Evolutionary conservation across 495 filamentous ascomycete genomes (phyloP).

Genomic region (Neurospora terricola): DNA sequence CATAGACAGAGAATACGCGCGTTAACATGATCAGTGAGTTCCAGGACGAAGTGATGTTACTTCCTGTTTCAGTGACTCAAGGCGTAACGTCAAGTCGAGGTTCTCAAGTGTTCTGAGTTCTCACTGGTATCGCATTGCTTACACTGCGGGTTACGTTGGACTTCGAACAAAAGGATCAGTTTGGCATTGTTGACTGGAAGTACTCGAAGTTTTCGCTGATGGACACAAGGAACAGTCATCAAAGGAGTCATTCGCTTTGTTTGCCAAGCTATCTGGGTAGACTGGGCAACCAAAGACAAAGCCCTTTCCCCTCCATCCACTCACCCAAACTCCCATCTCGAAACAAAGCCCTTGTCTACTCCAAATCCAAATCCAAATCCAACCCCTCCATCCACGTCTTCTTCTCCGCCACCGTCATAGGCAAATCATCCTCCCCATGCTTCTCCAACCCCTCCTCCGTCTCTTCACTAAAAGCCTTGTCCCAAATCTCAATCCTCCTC

Average conservation of each 20-base stretch:
- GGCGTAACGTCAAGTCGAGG: too few species aligned
- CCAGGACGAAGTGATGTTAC: background rate
- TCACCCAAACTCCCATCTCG: background rate
- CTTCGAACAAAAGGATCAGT: background rate
- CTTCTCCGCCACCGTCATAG: background rate
- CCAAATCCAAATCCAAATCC: background rate
- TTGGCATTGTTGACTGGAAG: background rate
- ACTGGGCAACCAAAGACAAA: too few species aligned
- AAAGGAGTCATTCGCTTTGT: background rate
- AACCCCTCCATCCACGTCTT: background rate
- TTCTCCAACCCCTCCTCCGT: background rate
- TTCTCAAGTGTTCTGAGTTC: too few species aligned
- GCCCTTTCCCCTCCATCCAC: background rate
- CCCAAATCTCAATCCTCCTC: background rate
- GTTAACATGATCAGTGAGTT: too few species aligned
- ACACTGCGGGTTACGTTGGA: background rate
- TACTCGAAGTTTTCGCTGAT: background rate
- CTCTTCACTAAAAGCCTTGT: background rate
- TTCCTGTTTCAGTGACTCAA: background rate
- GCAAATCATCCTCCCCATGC: background rate
- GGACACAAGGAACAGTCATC: background rate
- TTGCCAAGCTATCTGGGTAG: too few species aligned
- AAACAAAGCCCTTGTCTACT: background rate
- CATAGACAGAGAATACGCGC: too few species aligned
- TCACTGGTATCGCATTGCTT: too few species aligned